Evolutionary conservation across 2,329 filamentous ascomycete species (phyloP).

Genomic region (Aspergillaceae sp.): DNA sequence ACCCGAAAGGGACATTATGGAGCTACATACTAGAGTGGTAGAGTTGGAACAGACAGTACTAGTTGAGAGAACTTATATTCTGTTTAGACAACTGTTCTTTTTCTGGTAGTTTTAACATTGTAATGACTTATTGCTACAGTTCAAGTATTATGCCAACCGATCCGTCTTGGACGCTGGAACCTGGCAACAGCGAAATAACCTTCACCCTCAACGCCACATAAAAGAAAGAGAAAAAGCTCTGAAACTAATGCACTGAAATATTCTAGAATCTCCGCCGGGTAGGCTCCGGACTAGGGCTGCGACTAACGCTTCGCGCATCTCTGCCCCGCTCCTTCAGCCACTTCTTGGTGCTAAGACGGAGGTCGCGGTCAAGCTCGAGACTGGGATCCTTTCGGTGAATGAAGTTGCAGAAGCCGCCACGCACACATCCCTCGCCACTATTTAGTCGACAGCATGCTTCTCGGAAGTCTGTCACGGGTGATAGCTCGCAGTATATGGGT

Average conservation of each 20-base stretch:
- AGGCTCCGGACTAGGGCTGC: slow-evolving; percentile 81
- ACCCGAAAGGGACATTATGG: too few species aligned
- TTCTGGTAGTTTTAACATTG: too few species aligned
- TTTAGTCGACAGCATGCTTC: slow-evolving; percentile 96
- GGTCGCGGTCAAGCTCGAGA: slow-evolving; percentile 77
- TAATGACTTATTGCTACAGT: too few species aligned
- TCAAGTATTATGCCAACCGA: too few species aligned
- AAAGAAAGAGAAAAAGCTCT: slow-evolving; percentile 6
- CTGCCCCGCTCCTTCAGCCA: slow-evolving; percentile 80
- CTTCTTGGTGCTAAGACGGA: slow-evolving; percentile 88
- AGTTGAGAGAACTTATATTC: too few species aligned
- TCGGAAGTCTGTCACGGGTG: slow-evolving; percentile 93
- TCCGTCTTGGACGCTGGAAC: too few species aligned
- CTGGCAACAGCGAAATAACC: too few species aligned
- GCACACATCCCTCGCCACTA: slow-evolving; percentile 86
- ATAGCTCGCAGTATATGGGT: slow-evolving; percentile 96
- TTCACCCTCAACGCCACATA: slow-evolving; percentile 14
- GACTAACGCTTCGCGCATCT: slow-evolving; percentile 70
- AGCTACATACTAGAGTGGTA: too few species aligned
- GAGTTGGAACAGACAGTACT: too few species aligned
- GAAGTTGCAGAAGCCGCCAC: slow-evolving; percentile 98
- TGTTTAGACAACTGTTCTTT: too few species aligned
- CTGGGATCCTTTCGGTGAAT: slow-evolving; percentile 95
- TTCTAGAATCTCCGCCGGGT: slow-evolving; percentile 59
- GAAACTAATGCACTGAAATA: not conserved